These are phyloP conservation scores for Lactarius evosmus DNA, from an alignment of 768 basidiomycete species.

Conservation along the genomic window DNA sequence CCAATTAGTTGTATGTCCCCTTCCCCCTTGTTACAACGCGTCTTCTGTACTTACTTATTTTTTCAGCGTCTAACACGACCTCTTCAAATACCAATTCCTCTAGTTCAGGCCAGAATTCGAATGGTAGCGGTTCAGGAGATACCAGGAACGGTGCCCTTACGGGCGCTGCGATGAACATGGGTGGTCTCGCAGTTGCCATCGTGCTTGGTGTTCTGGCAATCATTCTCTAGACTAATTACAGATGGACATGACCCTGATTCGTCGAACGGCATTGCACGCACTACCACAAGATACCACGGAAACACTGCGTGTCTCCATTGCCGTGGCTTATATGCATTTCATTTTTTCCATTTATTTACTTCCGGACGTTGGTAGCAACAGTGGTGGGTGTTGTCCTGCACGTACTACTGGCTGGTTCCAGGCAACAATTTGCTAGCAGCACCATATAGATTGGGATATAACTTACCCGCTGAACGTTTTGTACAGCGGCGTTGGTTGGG, in stretches of 20 bases:
- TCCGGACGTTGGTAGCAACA: background rate
- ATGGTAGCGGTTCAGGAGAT: background rate
- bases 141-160: background rate
- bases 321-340: constrained; percentile 1
- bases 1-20: constrained; percentile 28
- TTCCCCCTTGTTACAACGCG: background rate
- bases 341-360: background rate
- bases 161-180: background rate
- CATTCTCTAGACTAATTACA: background rate
- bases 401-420: constrained; percentile 10
- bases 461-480: background rate
- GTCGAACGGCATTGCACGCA: background rate
- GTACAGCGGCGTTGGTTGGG: background rate
- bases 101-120: background rate
- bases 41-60: background rate
- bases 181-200: background rate
- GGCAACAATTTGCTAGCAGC: background rate
- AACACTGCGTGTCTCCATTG: background rate
- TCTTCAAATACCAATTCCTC: background rate
- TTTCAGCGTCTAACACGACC: background rate
- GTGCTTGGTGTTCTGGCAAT: constrained; percentile 2
- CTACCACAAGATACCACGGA: constrained; percentile 16
- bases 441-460: background rate
- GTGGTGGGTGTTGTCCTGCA: background rate
- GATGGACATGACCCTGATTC: background rate